phyloP scores from a whole-genome alignment of 2,329 filamentous ascomycete genomes.

The Daldinia sp. region DNA sequence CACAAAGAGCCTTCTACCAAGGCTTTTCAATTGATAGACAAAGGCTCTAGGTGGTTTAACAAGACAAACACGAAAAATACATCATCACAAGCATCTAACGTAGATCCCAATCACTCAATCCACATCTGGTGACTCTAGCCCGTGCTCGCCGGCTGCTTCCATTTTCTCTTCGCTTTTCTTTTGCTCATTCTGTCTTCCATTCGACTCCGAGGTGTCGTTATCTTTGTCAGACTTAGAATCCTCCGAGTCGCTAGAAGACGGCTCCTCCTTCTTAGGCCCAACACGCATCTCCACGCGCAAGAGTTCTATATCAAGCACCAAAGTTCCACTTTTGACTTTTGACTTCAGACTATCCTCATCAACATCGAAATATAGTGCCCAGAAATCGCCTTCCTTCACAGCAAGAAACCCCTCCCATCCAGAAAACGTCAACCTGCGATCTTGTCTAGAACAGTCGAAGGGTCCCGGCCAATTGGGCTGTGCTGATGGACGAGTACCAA shows the following conservation, averaged over 20 bases:
- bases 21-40: too few relatives aligned
- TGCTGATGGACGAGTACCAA: slow-evolving; percentile 53
- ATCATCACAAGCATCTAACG: too few relatives aligned
- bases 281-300: slow-evolving; percentile 56
- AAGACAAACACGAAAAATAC: too few relatives aligned
- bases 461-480: slow-evolving; percentile 55
- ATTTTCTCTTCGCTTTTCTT: slow-evolving; percentile 11
- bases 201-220: neutral
- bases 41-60: neutral
- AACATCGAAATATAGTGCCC: slow-evolving; percentile 57
- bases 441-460: slow-evolving; percentile 60
- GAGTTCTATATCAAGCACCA: slow-evolving; percentile 63
- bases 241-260: slow-evolving; percentile 8
- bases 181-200: slow-evolving; percentile 11
- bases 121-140: slow-evolving; percentile 39
- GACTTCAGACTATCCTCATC: slow-evolving; percentile 54
- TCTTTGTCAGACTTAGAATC: slow-evolving; percentile 7
- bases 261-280: slow-evolving; percentile 26
- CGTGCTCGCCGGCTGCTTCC: slow-evolving; percentile 17
- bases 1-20: too few relatives aligned
- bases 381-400: slow-evolving; percentile 55
- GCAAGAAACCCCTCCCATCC: slow-evolving; percentile 60
- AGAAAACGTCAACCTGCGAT: slow-evolving; percentile 57
- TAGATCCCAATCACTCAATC: slow-evolving; percentile 25
- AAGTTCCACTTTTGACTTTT: slow-evolving; percentile 55